Evolutionary conservation across 371 early-diverging fungal genomes (phyloP).

Genomic region (Mucor velutinosus): DNA sequence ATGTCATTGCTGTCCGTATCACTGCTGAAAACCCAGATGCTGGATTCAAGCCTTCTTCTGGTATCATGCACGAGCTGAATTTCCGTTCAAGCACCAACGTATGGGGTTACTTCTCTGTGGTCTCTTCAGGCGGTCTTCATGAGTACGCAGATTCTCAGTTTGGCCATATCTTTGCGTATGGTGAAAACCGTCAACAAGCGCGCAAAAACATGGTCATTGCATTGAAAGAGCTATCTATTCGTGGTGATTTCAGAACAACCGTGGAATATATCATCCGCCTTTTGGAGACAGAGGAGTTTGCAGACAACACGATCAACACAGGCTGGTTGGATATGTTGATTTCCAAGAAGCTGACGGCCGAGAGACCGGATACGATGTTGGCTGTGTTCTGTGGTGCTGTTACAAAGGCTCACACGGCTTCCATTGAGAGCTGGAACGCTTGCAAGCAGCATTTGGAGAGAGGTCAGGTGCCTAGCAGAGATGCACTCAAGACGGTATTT

Average conservation of each 20-base stretch:
- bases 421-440: constrained; percentile 66
- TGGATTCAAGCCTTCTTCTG: constrained; percentile 97
- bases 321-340: constrained; percentile 97
- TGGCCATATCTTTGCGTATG: constrained; percentile 98
- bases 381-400: constrained; percentile 94
- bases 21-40: constrained; percentile 99
- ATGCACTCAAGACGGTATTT: constrained; percentile 74
- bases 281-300: constrained; percentile 89
- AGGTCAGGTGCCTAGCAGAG: constrained; percentile 87
- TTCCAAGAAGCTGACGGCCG: constrained; percentile 87
- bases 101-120: constrained; percentile 99
- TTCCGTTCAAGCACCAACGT: constrained; percentile 94
- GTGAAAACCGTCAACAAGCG: constrained; percentile 91
- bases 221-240: constrained; percentile 95
- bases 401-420: constrained; percentile 77
- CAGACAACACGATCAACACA: constrained; percentile 90
- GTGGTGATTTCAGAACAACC: constrained; percentile 98
- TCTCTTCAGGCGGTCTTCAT: constrained; percentile 93
- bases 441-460: constrained; percentile 85
- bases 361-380: constrained; percentile 88
- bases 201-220: constrained; percentile 97
- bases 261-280: constrained; percentile 96
- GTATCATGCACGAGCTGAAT: constrained; percentile 94
- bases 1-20: constrained; percentile 98
- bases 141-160: constrained; percentile 99